Evolutionary conservation across 73 alveolate genomes (phyloP).

Genomic region (Paramecium tetraurelia): DNA sequence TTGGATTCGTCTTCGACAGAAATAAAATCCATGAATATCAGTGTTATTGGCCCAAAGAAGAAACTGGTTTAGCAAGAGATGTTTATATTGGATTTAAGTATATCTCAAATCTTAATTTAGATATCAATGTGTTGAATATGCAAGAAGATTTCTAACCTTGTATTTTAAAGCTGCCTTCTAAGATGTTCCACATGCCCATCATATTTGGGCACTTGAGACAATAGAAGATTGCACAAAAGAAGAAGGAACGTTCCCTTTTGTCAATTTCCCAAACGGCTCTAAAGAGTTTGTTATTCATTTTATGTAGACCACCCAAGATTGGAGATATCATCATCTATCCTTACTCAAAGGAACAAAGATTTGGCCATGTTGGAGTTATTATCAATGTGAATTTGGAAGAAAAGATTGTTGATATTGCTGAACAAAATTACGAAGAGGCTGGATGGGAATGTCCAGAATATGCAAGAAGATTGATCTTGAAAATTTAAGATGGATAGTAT

Average conservation of each 20-base stretch:
- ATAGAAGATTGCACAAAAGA: slow-evolving; percentile 18
- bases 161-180: neutral
- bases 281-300: neutral
- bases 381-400: slow-evolving; percentile 5
- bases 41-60: slow-evolving; percentile 22
- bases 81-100: slow-evolving; percentile 44
- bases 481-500: neutral
- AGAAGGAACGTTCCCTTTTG: slow-evolving; percentile 25
- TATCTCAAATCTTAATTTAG: neutral
- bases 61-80: slow-evolving; percentile 30
- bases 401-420: slow-evolving; percentile 22
- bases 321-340: slow-evolving; percentile 25
- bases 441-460: slow-evolving; percentile 44
- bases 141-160: neutral
- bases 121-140: slow-evolving; percentile 44
- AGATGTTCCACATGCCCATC: slow-evolving; percentile 41
- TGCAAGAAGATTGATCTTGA: neutral
- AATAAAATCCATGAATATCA: neutral
- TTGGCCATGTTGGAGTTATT: slow-evolving; percentile 37
- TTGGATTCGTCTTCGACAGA: neutral
- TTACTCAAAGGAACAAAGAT: slow-evolving; percentile 18
- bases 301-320: neutral
- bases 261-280: slow-evolving; percentile 18
- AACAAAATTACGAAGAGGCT: slow-evolving; percentile 32
- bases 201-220: slow-evolving; percentile 1